Base-by-base conservation (phyloP, 805 yeast species). In the Yamadazyma sp. region DNA sequence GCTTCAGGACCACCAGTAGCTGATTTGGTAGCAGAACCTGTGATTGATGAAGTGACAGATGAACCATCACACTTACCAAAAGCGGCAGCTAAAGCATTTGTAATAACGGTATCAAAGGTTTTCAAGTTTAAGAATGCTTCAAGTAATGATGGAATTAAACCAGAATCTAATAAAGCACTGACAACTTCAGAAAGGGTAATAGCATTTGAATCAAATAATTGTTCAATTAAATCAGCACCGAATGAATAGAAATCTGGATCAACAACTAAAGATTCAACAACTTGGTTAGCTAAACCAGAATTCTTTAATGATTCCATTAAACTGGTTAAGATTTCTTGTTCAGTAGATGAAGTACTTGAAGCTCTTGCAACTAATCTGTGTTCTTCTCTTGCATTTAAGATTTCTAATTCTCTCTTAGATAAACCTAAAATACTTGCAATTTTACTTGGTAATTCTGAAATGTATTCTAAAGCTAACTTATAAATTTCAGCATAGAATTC, bases 81-180 rank as follows among this genome's bases (percentile, higher is more conserved):
- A 16, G 67, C 69, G 36, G 70, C 70, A 40, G 67, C 67, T 50
- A 66, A 63, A 18, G 71, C 68, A 36, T 58, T 66, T 43, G 60
- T 60, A 33, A 62, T 55, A 36, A 65, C 61, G n/a, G 65, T 53
- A 50, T 61, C 54, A 46, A 65, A 61, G 13, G 69, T 65, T 12
- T 44, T 48, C 27, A 64, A 26, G 48, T 54, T 63, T 47, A 66
- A 63, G 56, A 66, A 63, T 31, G 58, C 55, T 42, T 64, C 45
- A 50, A 66, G 50, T 36, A 66, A 49, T 18, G 59, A 49, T 21
- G 65, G 58, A 35, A 66, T 50, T 42, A 64, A 54, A 21, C 70
- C 71, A 19, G 73, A 66, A 18, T 56, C 53, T 13, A 38, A 35
- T 17, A 66, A 31, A 16, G 60, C 70, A 25, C 35, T 36, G 28